Evolutionary conservation across 768 basidiomycete species (phyloP).

Genomic region (Mycena floridula): DNA sequence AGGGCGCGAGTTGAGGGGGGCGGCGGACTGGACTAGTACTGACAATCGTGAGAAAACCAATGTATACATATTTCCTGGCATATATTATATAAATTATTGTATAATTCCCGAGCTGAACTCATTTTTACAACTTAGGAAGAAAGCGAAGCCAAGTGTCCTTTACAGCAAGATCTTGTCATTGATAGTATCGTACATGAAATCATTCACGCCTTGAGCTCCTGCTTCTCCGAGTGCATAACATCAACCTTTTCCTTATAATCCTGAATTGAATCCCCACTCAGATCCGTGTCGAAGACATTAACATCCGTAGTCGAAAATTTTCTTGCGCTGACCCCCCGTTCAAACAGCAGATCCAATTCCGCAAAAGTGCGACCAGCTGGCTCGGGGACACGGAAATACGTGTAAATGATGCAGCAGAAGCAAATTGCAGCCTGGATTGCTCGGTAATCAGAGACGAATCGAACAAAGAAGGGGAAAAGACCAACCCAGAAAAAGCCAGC

Average conservation of each 20-base stretch:
- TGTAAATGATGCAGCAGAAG: slow-evolving; percentile 11
- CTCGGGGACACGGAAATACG: slow-evolving; percentile 14
- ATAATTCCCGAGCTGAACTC: no score
- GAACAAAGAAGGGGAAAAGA: neutral
- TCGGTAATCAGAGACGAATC: neutral
- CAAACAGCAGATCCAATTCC: slow-evolving; percentile 24
- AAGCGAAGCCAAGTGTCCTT: no score
- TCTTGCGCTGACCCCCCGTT: slow-evolving; percentile 21
- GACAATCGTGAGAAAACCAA: no score
- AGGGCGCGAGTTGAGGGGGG: no score
- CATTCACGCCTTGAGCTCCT: no score
- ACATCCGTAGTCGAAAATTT: slow-evolving; percentile 14
- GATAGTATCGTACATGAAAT: no score
- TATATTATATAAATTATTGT: no score
- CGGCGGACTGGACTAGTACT: no score
- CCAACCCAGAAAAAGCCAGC: slow-evolving; percentile 14
- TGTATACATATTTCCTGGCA: no score
- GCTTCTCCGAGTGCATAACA: no score
- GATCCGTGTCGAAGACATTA: slow-evolving; percentile 11
- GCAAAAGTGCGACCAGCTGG: slow-evolving; percentile 16
- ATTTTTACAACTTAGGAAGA: no score
- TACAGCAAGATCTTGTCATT: no score
- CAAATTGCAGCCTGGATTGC: slow-evolving; percentile 5
- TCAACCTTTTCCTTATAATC: neutral
- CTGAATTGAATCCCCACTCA: neutral